Percentiles rank a stretch among this genome's conserved stretches.
Conservation (phyloP, 2,329 filamentous ascomycete genomes). For the Phaeomoniella chlamydospora region DNA sequence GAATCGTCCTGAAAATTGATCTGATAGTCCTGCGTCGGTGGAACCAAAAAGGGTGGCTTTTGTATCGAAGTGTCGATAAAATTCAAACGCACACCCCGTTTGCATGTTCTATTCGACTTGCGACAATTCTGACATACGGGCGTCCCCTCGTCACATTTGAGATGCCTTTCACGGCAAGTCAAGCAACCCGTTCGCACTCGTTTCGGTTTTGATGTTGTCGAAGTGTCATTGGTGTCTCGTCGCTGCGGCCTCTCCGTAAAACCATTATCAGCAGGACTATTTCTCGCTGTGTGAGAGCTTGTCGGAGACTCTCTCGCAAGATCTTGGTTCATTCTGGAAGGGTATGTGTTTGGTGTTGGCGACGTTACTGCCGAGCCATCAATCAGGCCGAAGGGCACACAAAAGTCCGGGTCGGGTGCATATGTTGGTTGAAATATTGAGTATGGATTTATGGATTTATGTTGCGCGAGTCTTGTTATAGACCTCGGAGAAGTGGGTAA, state of each 20-base stretch:
- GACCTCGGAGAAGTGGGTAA: too few species aligned
- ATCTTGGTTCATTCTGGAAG: background rate
- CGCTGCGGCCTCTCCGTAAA: background rate
- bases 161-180: constrained; percentile 75
- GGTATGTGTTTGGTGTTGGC: background rate
- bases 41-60: constrained; percentile 46
- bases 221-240: background rate
- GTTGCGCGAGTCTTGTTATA: too few species aligned
- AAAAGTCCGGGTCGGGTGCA: too few species aligned
- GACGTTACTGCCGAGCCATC: background rate
- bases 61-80: constrained; percentile 70
- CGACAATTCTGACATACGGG: constrained; percentile 63
- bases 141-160: constrained; percentile 74
- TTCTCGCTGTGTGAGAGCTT: background rate
- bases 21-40: constrained; percentile 49
- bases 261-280: background rate
- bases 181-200: constrained; percentile 80
- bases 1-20: constrained; percentile 83
- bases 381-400: background rate
- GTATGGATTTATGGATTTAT: too few species aligned
- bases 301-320: background rate
- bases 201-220: constrained; percentile 48
- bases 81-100: constrained; percentile 73
- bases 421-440: too few species aligned
- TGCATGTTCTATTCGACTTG: constrained; percentile 76